Base-by-base conservation (phyloP, 305 asterid genomes). In the Petunia hybrid region DNA sequence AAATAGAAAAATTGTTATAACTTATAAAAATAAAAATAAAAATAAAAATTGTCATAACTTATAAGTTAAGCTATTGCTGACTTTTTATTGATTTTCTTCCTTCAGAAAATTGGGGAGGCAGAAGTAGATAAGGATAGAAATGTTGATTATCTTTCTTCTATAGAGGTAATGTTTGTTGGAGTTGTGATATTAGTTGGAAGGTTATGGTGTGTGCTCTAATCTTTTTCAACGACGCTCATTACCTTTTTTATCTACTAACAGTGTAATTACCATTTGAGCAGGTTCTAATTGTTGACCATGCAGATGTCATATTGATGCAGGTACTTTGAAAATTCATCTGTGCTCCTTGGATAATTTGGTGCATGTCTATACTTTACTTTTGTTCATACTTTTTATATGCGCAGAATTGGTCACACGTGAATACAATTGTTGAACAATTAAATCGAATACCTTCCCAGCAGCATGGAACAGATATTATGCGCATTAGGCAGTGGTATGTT, bases 341-440 rank as follows among this genome's bases (percentile, higher is more conserved):
- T 80, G 62, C 84, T 63, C 78, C 36, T 40, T 16, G 36, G 67
- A 40, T 62, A 77, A 69, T 80, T 31, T 78, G 39, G 68, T 80
- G 65, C 73, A 43, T 88, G 43, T 71, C 79, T 36, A 80, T 16
- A 39, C 76, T 36, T 82, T 35, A 16, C 67, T 83, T 71, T 63
- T 57, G 51, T 61, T 68, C 80, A 16, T 82, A 42, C 53, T 67
- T 78, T 83, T 66, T 82, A 78, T 81, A 66, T 83, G 83, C 40
- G 81, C 93, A 95, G 98, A 95, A 95, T 84, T 95, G 98, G 98
- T 87, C 95, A 76, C 99, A 95, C 82, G 98, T 95, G 81, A 89
- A 87, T 80, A 89, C 93, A 35, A 93, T 92, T 76, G 87, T 91
- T 55, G 91, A 92, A 79, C 92, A 91, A 14, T 82, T 94, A 90